Evolutionary conservation across 495 filamentous ascomycete species (phyloP).

Genomic region (Penicillium tannophilum): DNA sequence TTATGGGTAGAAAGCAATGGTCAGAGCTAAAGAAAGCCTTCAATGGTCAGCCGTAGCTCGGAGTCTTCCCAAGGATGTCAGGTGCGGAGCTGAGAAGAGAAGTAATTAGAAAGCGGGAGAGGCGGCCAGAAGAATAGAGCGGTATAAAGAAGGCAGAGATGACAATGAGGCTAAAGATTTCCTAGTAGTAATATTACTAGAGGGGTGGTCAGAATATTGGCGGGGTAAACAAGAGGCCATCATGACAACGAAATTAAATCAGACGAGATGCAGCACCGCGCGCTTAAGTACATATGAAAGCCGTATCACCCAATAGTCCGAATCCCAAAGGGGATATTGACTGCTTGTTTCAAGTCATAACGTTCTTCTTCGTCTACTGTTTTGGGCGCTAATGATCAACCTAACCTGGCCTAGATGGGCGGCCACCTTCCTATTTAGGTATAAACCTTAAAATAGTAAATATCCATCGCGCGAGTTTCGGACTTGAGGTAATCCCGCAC

Average conservation of each 20-base stretch:
- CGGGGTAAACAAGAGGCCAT: not conserved
- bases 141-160: too few relatives aligned
- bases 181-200: not conserved
- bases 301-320: not conserved
- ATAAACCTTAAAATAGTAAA: not conserved
- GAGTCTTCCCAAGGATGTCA: not conserved
- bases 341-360: not conserved
- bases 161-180: too few relatives aligned
- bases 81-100: not conserved
- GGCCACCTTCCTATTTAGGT: not conserved
- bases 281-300: not conserved
- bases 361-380: not conserved
- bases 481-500: not conserved
- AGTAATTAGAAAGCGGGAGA: not conserved
- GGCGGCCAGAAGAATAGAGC: not conserved
- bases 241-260: not conserved
- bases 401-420: not conserved
- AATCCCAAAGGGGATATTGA: not conserved
- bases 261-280: not conserved
- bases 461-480: not conserved
- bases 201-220: not conserved
- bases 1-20: not conserved
- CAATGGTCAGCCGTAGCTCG: not conserved
- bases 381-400: not conserved
- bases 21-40: not conserved